Base-by-base conservation (phyloP, 208 protist genomes). In the Wallacemonas sp. region DNA sequence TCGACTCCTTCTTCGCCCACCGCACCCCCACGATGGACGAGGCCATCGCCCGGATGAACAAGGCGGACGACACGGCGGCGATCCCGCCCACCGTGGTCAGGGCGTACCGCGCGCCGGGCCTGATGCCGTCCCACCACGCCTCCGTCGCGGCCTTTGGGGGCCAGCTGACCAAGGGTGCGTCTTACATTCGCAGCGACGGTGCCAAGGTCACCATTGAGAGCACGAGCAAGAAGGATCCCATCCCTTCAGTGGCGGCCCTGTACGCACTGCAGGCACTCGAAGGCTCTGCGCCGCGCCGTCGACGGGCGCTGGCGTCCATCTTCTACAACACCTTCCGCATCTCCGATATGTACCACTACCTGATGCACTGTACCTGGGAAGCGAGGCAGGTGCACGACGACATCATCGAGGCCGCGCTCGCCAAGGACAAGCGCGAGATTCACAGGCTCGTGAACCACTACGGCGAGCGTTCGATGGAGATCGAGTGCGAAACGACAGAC, bases 181-280 rank as follows among this genome's bases (percentile, higher is more conserved):
- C 65, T 17, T 61, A 70, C 54, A 48, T 70, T 41, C 46, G 29
- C 24, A 41, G 46, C 24, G 52, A 61, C 29, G 65, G 65, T 12
- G 54, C 48, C 26, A 70, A 70, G 39, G 24, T 55, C 23, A 47
- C 46, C 29, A 43, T 33, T 14, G 30, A 41, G 30, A 55, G 17
- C 24, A 56, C 61, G 36, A 46, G 19, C 1, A 1, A 8, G 32
- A 30, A 56, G n/a, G 27, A 44, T 2, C 47, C 57, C 16, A 49
- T 57, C 47, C 44, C 65, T 2, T 39, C 64, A 21, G 52, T 79
- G 6, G 61, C 61, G 23, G 65, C 73, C 21, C 63, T 74, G 21
- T 79, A 69, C 63, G 73, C 62, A 16, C 60, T 79, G 6, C 73
- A 79, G 41, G 73, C 73, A 1, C 61, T 74, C 43, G 63, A 74